Evolutionary conservation across 2,329 filamentous ascomycete genomes (phyloP).

Genomic region (Hymenoscyphus infarciens): DNA sequence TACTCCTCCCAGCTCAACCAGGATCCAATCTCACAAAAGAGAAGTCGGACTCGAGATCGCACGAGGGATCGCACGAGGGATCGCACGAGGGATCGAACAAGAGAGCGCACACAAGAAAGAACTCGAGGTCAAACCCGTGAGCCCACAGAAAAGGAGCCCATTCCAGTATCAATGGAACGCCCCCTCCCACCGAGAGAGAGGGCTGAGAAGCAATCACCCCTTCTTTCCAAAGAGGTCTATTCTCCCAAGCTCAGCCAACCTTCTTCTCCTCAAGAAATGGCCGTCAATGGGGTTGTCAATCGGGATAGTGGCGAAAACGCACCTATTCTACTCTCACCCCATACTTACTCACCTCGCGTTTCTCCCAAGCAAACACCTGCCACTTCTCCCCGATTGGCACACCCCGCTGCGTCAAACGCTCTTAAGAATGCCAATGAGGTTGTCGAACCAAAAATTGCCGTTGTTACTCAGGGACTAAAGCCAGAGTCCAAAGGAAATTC

Average conservation of each 20-base stretch:
- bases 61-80: conserved; percentile 4
- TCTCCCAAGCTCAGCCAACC: background rate
- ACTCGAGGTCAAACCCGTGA: background rate
- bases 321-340: conserved; percentile 4
- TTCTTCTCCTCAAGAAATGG: background rate
- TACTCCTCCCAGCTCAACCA: conserved; percentile 1
- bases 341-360: conserved; percentile 5
- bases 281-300: background rate
- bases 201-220: background rate
- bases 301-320: background rate
- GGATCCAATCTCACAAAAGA: conserved; percentile 2
- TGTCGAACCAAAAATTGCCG: background rate
- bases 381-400: background rate
- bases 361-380: background rate
- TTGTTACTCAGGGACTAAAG: conserved; percentile 4
- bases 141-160: background rate
- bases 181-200: background rate
- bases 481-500: conserved; percentile 1
- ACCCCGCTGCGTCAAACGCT: background rate
- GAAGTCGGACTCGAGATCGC: conserved; percentile 5
- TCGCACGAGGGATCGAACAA: background rate
- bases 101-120: conserved; percentile 1
- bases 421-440: background rate
- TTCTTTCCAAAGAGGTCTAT: background rate
- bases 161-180: background rate